Evolutionary conservation across 1,284 basidiomycete genomes (phyloP).

Genomic region (Marasmius fiardii): DNA sequence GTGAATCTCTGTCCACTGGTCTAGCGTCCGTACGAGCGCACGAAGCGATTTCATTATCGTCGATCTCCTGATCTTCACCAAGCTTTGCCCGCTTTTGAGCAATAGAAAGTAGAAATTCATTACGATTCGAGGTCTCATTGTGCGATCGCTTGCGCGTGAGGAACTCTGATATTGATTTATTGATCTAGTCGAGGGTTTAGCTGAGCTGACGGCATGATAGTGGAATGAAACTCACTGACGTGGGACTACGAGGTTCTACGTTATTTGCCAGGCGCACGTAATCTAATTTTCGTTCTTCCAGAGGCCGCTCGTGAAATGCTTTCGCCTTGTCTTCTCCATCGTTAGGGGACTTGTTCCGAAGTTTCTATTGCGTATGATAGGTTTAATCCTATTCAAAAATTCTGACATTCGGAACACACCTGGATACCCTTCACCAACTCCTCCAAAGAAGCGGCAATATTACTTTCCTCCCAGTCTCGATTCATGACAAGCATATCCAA

Average conservation of each 20-base stretch:
- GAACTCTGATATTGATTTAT: constrained; percentile 64
- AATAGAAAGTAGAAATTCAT: constrained; percentile 63
- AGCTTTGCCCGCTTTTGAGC: constrained; percentile 49
- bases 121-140: constrained; percentile 70
- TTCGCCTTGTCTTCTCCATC: constrained; percentile 7
- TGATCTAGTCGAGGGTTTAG: constrained; percentile 42
- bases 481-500: constrained; percentile 70
- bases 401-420: constrained; percentile 34
- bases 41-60: constrained; percentile 33
- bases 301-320: constrained; percentile 22
- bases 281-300: constrained; percentile 65
- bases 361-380: not conserved
- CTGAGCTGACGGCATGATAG: not conserved
- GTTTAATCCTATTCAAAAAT: not conserved
- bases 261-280: constrained; percentile 48
- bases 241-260: constrained; percentile 45
- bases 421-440: constrained; percentile 48
- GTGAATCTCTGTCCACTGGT: constrained; percentile 62
- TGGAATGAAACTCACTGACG: constrained; percentile 43
- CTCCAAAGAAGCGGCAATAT: constrained; percentile 51
- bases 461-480: constrained; percentile 55
- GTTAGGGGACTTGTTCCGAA: constrained; percentile 7
- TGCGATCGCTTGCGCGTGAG: constrained; percentile 64
- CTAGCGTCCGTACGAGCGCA: constrained; percentile 74
- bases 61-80: constrained; percentile 22